Base-by-base conservation (phyloP, 495 filamentous ascomycete genomes). In the Podospora pseudocomata region DNA sequence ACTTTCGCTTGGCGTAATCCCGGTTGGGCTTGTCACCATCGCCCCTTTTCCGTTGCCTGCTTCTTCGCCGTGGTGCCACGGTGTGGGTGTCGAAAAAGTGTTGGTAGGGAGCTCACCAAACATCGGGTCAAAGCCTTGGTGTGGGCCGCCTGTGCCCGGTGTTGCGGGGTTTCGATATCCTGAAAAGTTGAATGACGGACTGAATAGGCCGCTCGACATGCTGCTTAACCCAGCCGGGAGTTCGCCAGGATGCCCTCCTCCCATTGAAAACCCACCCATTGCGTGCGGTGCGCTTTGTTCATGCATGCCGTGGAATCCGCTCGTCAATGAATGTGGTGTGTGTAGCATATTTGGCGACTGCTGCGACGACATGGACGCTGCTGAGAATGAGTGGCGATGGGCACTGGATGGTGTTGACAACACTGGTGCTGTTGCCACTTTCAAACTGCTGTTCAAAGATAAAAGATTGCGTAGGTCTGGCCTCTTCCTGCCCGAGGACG, bases 61-160 rank as follows among this genome's bases (percentile, higher is more conserved):
- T 16, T 75, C 74, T 1, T 80, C 76, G 16, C 78, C 77, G 4
- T 68, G 73, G 34, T 84, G 78, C 83, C 83, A 81, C 4, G 80
- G 69, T 4, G 81, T 75, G 0, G 83, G 80, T 62, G 79, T 80
- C 13, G 79, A 76, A 65, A 82, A 80, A 5, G 82, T 78, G 67
- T 85, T 80, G 57, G 81, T 77, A 49, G 79, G 75, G 2, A 83
- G 64, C 15, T 77, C 81, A 11, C 84, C 81, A 69, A 87, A 87
- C 84, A 87, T 87, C 2, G 86, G 82, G 60, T 87, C 86, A 75
- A 83, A 86, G n/a, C 63, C 68, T 28, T 72, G 71, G 0, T 73
- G 68, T 15, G 67, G 67, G 53, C 68, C 72, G 20, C 68, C 66
- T 68, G 68, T 59, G 65, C 63, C 71, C 55, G 68, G 65, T 3